These are phyloP conservation scores for Pezicula radicicola DNA, from an alignment of 2,329 filamentous ascomycete species.

Conservation along the genomic window DNA sequence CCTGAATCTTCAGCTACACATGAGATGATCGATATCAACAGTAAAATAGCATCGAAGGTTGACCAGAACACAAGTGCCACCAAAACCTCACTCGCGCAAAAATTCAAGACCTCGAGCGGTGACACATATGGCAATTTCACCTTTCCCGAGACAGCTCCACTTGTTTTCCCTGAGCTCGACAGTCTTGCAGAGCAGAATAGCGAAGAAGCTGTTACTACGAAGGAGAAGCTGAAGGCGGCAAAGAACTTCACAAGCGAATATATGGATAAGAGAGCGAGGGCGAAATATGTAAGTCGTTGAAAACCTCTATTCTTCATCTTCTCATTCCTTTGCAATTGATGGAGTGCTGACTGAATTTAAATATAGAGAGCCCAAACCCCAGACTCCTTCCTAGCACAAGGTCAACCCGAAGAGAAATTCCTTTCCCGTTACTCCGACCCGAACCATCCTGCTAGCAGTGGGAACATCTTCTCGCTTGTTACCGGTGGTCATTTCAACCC, in stretches of 20 bases:
- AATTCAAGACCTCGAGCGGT: conserved; percentile 1
- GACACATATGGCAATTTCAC: conserved; percentile 8
- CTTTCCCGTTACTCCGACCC: conserved; percentile 46
- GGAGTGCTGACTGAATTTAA: not conserved
- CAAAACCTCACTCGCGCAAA: not conserved
- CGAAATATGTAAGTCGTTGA: conserved; percentile 11
- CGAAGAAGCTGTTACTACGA: conserved; percentile 7
- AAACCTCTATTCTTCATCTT: not conserved
- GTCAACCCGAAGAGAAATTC: conserved; percentile 28
- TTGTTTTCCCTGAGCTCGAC: conserved; percentile 29
- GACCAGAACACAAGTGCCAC: not conserved
- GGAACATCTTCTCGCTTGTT: conserved; percentile 18
- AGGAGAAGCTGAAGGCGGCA: conserved; percentile 4
- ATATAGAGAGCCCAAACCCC: conserved; percentile 7
- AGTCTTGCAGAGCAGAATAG: not conserved
- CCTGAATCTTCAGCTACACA: conserved; percentile 28
- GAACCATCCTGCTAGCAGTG: conserved; percentile 45
- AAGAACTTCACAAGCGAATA: conserved; percentile 11
- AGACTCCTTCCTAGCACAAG: conserved; percentile 4
- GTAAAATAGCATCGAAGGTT: not conserved
- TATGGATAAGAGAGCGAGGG: conserved; percentile 12
- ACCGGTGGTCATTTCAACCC: conserved; percentile 7
- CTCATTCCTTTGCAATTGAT: not conserved
- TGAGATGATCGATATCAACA: not conserved
- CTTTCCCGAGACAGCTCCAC: conserved; percentile 30